Base-by-base conservation (phyloP, 768 basidiomycete species). In the Austroboletus eburneus region DNA sequence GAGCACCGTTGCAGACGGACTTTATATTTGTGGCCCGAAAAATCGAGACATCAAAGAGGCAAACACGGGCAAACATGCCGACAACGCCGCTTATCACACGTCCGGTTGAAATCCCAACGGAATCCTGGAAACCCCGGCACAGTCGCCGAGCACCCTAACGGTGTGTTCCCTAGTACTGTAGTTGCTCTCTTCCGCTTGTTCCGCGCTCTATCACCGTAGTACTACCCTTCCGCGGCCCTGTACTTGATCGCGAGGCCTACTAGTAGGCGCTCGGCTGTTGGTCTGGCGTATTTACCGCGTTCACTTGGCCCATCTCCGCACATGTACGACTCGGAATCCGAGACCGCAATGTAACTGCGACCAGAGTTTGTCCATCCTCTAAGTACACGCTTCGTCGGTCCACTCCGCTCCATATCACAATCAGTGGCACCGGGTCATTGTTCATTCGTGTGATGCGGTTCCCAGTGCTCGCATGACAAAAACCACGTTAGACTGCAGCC, bases 21-120 rank as follows among this genome's bases (percentile, higher is more conserved):
- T 68, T 66, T 66, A 64, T 68, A 66, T 68, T 64, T 59, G 55
- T 39, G 34, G 23, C 16, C 42, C 23, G 46, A 62, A 27, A 65
- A 65, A 56, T 55, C 54, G 45, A 49, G 50, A 49, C 46, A 63
- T 63, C 56, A 55, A 57, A 58, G 8, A 18, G 5, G 10, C 50
- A 67, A 66, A 66, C 13, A 66, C 0, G 0, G 0, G 10, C 56
- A 68, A 66, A 66, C 20, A 66, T 2, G 12, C 37, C 39, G 39
- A 47, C 39, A 34, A 23, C 9, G 5, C 35, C 52, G 48, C 57
- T 59, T 62, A 53, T 56, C 55, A 45, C 29, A n/a, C 30, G 29
- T 27, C 16, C 18, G n/a, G 55, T 50, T 43, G 46, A 42, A 57
- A 62, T 58, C 66, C 45, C 16, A 63, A 59, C 23, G 13, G 30